A percentile compares a stretch with the other conserved stretches of the same genome.
Conservation (phyloP, 257 asterid species). For the Mentha longifolia region DNA sequence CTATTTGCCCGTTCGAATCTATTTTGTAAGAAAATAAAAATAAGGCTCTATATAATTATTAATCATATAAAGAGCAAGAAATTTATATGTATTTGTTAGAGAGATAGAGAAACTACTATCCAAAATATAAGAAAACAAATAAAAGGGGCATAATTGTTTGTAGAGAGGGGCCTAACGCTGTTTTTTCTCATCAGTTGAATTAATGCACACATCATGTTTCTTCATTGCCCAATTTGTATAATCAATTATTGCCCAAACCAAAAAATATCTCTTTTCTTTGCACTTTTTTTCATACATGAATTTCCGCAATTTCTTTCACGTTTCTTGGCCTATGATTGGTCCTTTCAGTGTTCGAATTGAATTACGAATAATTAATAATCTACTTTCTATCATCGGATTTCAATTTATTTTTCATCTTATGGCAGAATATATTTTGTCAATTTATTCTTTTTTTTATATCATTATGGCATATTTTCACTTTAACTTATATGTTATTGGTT, state of each 20-base stretch:
- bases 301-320: too few relatives aligned
- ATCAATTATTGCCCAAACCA: slow-evolving; percentile 33
- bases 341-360: too few relatives aligned
- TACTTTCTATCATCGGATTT: too few relatives aligned
- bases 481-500: too few relatives aligned
- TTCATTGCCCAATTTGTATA: slow-evolving; percentile 27
- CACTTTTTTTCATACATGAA: background rate
- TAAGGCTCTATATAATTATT: too few relatives aligned
- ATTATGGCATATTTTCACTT: too few relatives aligned
- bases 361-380: too few relatives aligned
- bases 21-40: too few relatives aligned
- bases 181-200: background rate
- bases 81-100: background rate
- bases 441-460: too few relatives aligned
- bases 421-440: too few relatives aligned
- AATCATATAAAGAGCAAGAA: background rate
- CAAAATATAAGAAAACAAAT: slow-evolving; percentile 33
- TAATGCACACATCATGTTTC: slow-evolving; percentile 43
- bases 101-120: slow-evolving; percentile 4
- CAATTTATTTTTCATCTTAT: too few relatives aligned
- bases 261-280: slow-evolving; percentile 16
- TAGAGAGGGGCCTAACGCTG: slow-evolving; percentile 22
- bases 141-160: background rate
- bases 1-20: too few relatives aligned
- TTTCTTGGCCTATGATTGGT: background rate